Percentiles rank a stretch among this genome's conserved stretches.
phyloP scores from a whole-genome alignment of 257 asterid species.

The Nicotiana attenuata region DNA sequence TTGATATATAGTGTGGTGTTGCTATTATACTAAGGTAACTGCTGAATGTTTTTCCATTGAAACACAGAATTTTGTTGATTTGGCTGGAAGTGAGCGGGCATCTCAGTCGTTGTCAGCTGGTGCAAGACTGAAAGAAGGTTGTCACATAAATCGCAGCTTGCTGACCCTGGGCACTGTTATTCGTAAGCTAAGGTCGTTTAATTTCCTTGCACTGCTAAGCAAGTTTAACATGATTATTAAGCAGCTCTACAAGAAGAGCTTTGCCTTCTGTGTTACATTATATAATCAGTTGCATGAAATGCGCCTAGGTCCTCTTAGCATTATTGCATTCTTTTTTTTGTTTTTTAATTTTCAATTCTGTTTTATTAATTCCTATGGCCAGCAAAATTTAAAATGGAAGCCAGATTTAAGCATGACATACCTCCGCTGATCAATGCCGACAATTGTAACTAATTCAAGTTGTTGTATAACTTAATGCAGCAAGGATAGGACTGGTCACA shows the following conservation, averaged over 20 bases:
- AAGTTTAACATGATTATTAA: not conserved
- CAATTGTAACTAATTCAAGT: not conserved
- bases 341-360: not conserved
- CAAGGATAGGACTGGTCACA: slow-evolving; percentile 23
- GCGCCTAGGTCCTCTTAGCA: not conserved
- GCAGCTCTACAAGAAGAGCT: not conserved
- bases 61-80: slow-evolving; percentile 42
- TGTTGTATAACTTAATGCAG: slow-evolving; percentile 9
- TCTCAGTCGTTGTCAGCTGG: slow-evolving; percentile 39
- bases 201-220: not conserved
- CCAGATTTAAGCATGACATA: slow-evolving; percentile 1
- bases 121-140: slow-evolving; percentile 43
- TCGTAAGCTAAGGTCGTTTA: slow-evolving; percentile 46
- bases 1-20: not conserved
- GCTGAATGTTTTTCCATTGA: not conserved
- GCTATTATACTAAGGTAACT: not conserved
- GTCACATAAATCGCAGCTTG: slow-evolving; percentile 47
- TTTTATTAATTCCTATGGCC: not conserved
- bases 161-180: slow-evolving; percentile 50
- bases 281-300: not conserved
- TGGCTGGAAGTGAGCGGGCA: slow-evolving; percentile 51
- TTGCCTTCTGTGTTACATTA: not conserved
- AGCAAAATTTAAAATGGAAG: not conserved
- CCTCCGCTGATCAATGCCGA: not conserved
- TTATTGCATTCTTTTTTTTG: not conserved